phyloP scores from a whole-genome alignment of 495 filamentous ascomycete genomes.

The Trichocladium uniseriatum region DNA sequence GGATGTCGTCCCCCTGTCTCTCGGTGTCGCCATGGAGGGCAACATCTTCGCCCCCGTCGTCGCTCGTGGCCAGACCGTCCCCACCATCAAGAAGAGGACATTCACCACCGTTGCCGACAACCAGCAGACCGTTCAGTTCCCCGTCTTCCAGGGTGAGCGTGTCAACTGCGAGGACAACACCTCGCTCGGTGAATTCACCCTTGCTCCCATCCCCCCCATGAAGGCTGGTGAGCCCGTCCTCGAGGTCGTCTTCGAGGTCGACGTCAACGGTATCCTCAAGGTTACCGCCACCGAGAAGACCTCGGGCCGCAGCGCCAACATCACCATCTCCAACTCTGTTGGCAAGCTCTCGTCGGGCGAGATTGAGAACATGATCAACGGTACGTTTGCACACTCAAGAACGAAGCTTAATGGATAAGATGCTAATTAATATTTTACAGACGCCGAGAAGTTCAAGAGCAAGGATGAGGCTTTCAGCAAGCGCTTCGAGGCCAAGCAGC shows the following conservation, averaged over 20 bases:
- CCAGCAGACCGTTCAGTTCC: constrained; percentile 96
- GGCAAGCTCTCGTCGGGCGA: constrained; percentile 92
- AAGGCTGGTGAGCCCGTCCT: constrained; percentile 96
- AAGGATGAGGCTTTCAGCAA: constrained; percentile 98
- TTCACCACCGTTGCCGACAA: constrained; percentile 97
- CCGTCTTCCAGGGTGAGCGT: constrained; percentile 97
- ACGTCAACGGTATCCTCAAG: constrained; percentile 99
- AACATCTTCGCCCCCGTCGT: constrained; percentile 99
- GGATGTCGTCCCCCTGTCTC: constrained; percentile 93
- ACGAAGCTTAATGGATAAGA: neutral
- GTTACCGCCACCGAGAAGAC: constrained; percentile 99
- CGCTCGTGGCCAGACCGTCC: constrained; percentile 81
- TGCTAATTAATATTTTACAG: constrained; percentile 32
- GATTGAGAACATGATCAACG: constrained; percentile 95
- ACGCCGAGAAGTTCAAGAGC: constrained; percentile 98
- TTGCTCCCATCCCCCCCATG: constrained; percentile 95
- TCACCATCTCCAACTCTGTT: constrained; percentile 99
- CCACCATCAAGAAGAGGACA: constrained; percentile 87
- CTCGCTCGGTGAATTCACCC: constrained; percentile 94
- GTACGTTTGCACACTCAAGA: constrained; percentile 41
- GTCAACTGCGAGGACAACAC: constrained; percentile 99
- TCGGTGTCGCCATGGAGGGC: constrained; percentile 99
- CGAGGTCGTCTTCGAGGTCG: constrained; percentile 98
- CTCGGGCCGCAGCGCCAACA: constrained; percentile 95
- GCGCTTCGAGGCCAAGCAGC: constrained; percentile 96